phyloP scores from a whole-genome alignment of 2,329 filamentous ascomycete species.

The Neonectria neomacrospora region DNA sequence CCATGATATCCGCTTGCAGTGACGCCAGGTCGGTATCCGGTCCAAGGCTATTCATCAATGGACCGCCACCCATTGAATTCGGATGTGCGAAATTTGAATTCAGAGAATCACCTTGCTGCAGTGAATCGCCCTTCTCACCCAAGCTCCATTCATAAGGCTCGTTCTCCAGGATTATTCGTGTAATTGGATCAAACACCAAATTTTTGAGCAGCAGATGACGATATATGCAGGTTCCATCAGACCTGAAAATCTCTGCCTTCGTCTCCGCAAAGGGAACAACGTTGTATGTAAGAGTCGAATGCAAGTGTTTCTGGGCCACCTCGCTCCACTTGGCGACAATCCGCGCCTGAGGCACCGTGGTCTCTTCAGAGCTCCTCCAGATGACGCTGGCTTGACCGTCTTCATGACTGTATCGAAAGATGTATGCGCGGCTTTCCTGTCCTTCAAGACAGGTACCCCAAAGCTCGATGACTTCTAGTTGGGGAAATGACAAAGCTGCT shows the following conservation, averaged over 20 bases:
- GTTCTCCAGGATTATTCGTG: conserved; percentile 29
- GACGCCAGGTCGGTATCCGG: conserved; percentile 11
- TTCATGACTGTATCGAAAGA: conserved; percentile 27
- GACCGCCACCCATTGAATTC: conserved; percentile 13
- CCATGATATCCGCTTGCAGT: conserved; percentile 4
- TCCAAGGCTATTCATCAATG: conserved; percentile 9
- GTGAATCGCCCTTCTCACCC: conserved; percentile 18
- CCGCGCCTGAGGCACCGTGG: conserved; percentile 18
- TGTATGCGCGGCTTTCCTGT: conserved; percentile 26
- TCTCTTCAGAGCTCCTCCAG: conserved; percentile 26
- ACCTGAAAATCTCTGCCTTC: conserved; percentile 20
- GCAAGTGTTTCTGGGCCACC: conserved; percentile 29
- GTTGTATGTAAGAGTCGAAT: conserved; percentile 19
- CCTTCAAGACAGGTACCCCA: conserved; percentile 26
- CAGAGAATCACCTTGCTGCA: conserved; percentile 19
- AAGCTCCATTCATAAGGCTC: conserved; percentile 20
- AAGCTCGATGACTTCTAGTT: conserved; percentile 27
- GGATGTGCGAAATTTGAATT: conserved; percentile 11
- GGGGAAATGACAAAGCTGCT: conserved; percentile 30
- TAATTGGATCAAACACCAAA: conserved; percentile 32
- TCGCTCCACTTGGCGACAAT: conserved; percentile 29
- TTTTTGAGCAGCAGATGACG: conserved; percentile 30
- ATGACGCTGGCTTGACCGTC: conserved; percentile 24
- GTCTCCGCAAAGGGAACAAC: conserved; percentile 28
- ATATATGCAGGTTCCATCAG: conserved; percentile 30